Evolutionary conservation across 495 filamentous ascomycete species (phyloP).

Genomic region (Xylaria telfairii): DNA sequence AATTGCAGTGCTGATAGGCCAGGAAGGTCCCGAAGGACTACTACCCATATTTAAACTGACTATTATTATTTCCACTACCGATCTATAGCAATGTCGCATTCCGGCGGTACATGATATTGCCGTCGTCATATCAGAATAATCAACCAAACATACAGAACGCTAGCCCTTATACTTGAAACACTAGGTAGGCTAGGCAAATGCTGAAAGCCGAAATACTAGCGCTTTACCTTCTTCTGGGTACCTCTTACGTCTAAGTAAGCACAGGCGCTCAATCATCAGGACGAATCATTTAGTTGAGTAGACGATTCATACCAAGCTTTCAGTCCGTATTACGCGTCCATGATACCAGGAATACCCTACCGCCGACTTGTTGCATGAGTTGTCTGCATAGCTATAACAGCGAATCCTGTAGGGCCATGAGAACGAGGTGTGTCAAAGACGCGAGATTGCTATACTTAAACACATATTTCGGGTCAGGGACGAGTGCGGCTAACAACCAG

Average conservation of each 20-base stretch:
- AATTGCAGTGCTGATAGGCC: conserved; percentile 9
- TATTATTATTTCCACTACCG: not conserved
- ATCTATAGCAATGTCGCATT: conserved; percentile 14
- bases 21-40: conserved; percentile 12
- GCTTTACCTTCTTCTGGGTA: not conserved
- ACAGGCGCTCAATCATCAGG: not conserved
- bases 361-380: not conserved
- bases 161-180: conserved; percentile 21
- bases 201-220: conserved; percentile 10
- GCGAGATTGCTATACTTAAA: not conserved
- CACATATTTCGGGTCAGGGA: not conserved
- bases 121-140: conserved; percentile 7
- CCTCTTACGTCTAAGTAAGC: not conserved
- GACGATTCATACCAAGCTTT: conserved; percentile 1
- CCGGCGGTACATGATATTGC: conserved; percentile 5
- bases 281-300: not conserved
- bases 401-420: not conserved
- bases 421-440: not conserved
- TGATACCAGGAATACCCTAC: not conserved
- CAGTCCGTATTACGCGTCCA: not conserved
- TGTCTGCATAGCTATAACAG: not conserved
- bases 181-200: conserved; percentile 8
- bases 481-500: not conserved
- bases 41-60: conserved; percentile 1
- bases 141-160: not conserved